Conservation (phyloP, 768 basidiomycete species). For the Podaxis rugospora region DNA sequence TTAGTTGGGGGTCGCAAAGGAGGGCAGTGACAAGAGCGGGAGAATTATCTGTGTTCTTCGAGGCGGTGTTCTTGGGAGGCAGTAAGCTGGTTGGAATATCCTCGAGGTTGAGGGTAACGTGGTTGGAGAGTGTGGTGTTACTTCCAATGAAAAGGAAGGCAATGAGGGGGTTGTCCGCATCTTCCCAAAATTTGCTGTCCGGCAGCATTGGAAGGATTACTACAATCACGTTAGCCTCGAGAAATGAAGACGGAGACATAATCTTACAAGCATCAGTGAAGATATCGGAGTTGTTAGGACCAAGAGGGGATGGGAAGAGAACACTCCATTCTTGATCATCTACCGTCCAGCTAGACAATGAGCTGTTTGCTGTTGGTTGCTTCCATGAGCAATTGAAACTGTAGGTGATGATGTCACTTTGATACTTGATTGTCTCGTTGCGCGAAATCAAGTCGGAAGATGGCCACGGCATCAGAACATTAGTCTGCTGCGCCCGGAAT, state of each 20-base stretch:
- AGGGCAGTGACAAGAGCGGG: not conserved
- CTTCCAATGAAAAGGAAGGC: constrained; percentile 5
- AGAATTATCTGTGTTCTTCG: not conserved
- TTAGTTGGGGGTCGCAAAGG: not conserved
- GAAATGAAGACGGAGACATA: not conserved
- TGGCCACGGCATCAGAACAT: constrained; percentile 6
- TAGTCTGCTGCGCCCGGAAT: not conserved
- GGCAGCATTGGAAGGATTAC: not conserved
- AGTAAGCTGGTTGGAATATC: not conserved
- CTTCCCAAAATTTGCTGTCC: not conserved
- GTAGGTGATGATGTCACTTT: not conserved
- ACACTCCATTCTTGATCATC: not conserved
- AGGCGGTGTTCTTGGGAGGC: not conserved
- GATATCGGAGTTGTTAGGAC: too few relatives aligned
- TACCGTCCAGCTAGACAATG: not conserved
- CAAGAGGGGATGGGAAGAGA: not conserved
- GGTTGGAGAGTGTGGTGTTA: not conserved
- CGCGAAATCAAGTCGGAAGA: not conserved
- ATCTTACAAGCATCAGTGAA: not conserved
- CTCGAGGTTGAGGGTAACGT: not conserved
- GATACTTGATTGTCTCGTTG: not conserved
- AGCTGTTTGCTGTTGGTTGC: not conserved
- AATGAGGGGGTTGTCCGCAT: not conserved
- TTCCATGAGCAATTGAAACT: constrained; percentile 4
- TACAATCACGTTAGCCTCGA: not conserved